Conservation (phyloP, 495 filamentous ascomycete species). For the Neohortaea acidophila region DNA sequence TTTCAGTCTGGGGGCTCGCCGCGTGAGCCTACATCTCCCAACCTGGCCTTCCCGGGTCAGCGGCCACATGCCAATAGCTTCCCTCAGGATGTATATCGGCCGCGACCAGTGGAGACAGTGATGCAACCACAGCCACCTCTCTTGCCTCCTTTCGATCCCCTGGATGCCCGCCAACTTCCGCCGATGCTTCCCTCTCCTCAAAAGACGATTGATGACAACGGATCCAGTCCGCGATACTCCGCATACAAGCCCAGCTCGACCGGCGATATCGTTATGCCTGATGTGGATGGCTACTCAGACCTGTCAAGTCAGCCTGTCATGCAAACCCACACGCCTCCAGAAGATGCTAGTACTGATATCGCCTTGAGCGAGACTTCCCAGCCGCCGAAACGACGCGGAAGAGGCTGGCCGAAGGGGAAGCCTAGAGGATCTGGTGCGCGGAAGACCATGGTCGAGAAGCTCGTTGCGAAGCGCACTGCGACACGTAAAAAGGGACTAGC, state of each 20-base stretch:
- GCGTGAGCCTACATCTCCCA: slow-evolving; percentile 1
- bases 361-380: slow-evolving; percentile 10
- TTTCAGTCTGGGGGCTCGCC: slow-evolving; percentile 16
- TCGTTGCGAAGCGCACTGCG: slow-evolving; percentile 15
- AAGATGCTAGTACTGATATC: slow-evolving; percentile 7
- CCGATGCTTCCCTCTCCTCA: slow-evolving; percentile 1
- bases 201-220: neutral
- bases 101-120: neutral
- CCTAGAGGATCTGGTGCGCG: slow-evolving; percentile 20
- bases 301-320: too few species aligned
- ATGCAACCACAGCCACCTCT: neutral
- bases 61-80: slow-evolving; percentile 18
- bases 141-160: slow-evolving; percentile 7
- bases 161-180: neutral
- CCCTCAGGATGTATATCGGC: slow-evolving; percentile 1
- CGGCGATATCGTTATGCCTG: neutral
- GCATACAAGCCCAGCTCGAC: neutral
- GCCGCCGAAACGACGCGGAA: slow-evolving; percentile 18
- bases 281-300: too few species aligned
- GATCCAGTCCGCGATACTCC: neutral
- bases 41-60: slow-evolving; percentile 1
- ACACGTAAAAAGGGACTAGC: slow-evolving; percentile 9
- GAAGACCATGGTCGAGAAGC: slow-evolving; percentile 13
- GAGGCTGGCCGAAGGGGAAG: slow-evolving; percentile 31
- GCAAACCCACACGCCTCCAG: too few species aligned